Conservation (phyloP, 371 early-diverging fungal species). For the Syncephalis plumigaleata region DNA sequence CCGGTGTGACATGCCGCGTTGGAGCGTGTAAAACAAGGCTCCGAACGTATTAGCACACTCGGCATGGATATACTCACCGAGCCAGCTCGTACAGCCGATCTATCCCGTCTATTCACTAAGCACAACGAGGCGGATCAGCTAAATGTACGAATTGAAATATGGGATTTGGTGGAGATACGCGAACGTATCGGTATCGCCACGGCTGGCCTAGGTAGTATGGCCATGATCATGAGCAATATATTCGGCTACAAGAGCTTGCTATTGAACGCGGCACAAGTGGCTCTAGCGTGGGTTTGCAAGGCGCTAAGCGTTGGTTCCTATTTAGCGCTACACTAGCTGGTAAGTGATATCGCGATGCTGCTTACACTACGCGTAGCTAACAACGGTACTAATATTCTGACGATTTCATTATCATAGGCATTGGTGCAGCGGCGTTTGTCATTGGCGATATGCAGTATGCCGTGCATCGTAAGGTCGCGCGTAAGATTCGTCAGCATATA, state of each 20-base stretch:
- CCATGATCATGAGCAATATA: slow-evolving; percentile 24
- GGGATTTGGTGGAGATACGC: slow-evolving; percentile 49
- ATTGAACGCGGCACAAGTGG: slow-evolving; percentile 21
- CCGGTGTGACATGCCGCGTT: slow-evolving; percentile 43
- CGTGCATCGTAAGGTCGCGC: slow-evolving; percentile 61
- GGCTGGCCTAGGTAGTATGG: slow-evolving; percentile 17
- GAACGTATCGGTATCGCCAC: slow-evolving; percentile 27
- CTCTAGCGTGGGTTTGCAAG: slow-evolving; percentile 15
- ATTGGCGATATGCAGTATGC: slow-evolving; percentile 69
- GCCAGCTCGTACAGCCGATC: slow-evolving; percentile 18
- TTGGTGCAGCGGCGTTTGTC: slow-evolving; percentile 57
- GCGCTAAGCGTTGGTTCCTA: slow-evolving; percentile 18
- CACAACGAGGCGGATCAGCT: slow-evolving; percentile 22
- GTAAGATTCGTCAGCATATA: slow-evolving; percentile 51
- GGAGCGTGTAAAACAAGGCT: slow-evolving; percentile 32
- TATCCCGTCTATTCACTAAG: slow-evolving; percentile 25
- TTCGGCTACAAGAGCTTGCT: slow-evolving; percentile 23
- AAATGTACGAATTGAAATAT: slow-evolving; percentile 33
- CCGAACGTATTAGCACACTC: slow-evolving; percentile 38
- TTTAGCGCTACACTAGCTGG: slow-evolving; percentile 32
- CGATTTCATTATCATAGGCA: too few species aligned
- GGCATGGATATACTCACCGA: slow-evolving; percentile 29
- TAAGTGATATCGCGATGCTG: slow-evolving; percentile 10
- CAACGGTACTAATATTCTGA: slow-evolving; percentile 16
- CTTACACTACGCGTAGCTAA: too few species aligned